These are phyloP conservation scores for Calendula officinalis DNA, from an alignment of 129 eudicot species.

Conservation along the genomic window DNA sequence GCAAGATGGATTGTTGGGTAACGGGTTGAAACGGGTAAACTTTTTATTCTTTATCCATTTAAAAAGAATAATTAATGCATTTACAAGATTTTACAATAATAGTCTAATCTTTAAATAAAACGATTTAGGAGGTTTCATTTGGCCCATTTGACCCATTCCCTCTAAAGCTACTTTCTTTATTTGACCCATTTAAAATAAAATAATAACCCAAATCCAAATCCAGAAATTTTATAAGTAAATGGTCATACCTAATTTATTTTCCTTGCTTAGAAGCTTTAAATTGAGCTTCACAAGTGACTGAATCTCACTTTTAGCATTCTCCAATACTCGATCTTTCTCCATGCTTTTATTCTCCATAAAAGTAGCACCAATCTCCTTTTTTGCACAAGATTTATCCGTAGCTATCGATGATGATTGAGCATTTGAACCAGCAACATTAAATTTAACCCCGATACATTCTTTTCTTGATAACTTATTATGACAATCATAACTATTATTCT, in stretches of 20 bases:
- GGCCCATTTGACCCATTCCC: background rate
- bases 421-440: slow-evolving; percentile 14
- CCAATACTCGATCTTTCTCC: slow-evolving; percentile 13
- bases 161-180: background rate
- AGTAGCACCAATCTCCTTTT: slow-evolving; percentile 23
- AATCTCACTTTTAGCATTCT: slow-evolving; percentile 74
- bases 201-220: background rate
- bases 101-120: background rate
- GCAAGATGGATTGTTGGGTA: background rate
- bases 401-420: slow-evolving; percentile 23
- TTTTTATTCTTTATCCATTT: background rate
- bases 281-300: slow-evolving; percentile 92
- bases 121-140: background rate
- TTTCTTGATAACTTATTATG: slow-evolving; percentile 21
- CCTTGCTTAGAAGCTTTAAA: slow-evolving; percentile 57
- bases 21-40: background rate
- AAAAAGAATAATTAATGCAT: background rate
- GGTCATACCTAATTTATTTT: slow-evolving; percentile 62
- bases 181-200: background rate
- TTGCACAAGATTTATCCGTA: slow-evolving; percentile 16
- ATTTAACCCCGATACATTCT: background rate
- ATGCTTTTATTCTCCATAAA: slow-evolving; percentile 16
- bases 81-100: background rate
- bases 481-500: slow-evolving; percentile 17
- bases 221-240: background rate